Evolutionary conservation across 2,329 filamentous ascomycete species (phyloP).

Genomic region (Penicillium sp.): DNA sequence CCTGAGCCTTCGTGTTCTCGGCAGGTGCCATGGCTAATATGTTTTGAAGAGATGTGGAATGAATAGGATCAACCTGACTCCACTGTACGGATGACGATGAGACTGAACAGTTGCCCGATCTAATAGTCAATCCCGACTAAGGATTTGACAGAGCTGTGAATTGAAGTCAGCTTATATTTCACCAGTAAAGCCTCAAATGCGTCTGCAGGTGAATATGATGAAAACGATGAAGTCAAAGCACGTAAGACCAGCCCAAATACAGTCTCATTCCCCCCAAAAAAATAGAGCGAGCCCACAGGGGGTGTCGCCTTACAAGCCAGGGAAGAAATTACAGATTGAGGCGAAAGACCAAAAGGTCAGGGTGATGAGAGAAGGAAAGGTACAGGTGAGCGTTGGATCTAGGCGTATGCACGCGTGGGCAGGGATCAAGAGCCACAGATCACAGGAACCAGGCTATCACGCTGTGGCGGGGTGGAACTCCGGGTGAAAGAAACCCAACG

Average conservation of each 20-base stretch:
- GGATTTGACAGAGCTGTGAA: background rate
- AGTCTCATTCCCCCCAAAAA: background rate
- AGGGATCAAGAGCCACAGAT: background rate
- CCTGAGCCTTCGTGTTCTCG: constrained; percentile 28
- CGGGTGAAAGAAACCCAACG: background rate
- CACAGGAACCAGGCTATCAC: background rate
- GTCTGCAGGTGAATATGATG: background rate
- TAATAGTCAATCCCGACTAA: background rate
- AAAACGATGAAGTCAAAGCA: background rate
- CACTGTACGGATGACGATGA: constrained; percentile 4
- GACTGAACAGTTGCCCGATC: constrained; percentile 6
- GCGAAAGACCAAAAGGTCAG: background rate
- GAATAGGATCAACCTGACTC: constrained; percentile 3
- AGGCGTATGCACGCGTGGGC: background rate
- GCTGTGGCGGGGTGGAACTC: background rate
- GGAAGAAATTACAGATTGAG: constrained; percentile 4
- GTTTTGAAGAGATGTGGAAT: constrained; percentile 1
- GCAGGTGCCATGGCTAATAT: constrained; percentile 28
- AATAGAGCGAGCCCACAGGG: background rate
- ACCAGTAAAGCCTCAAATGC: background rate
- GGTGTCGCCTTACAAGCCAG: background rate
- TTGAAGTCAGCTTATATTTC: background rate
- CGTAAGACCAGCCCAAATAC: background rate
- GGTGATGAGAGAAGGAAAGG: background rate
- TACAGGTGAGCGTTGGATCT: background rate